phyloP scores from a whole-genome alignment of 192 early-diverging fungal genomes.

The Allomyces macrogynus region DNA sequence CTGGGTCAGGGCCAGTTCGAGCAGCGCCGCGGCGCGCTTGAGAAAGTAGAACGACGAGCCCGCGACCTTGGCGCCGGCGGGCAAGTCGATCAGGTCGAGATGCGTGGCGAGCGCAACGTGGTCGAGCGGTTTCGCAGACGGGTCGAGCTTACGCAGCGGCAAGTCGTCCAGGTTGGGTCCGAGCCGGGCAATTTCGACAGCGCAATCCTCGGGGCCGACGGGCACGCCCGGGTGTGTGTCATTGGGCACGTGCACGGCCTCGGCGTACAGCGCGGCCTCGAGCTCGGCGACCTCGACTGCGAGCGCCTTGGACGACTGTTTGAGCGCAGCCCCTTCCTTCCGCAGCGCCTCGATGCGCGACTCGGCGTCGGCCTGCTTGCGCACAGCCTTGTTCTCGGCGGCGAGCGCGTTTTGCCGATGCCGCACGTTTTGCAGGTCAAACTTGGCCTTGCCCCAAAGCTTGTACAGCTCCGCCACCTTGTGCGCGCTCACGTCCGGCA shows the following conservation, averaged over 20 bases:
- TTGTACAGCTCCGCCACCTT: neutral
- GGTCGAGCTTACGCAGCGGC: neutral
- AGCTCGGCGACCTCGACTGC: neutral
- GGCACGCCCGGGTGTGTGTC: neutral
- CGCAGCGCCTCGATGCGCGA: neutral
- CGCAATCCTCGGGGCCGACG: neutral
- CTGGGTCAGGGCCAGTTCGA: slow-evolving; percentile 73
- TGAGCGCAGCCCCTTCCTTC: neutral
- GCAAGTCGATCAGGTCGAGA: slow-evolving; percentile 59
- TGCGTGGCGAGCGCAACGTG: slow-evolving; percentile 47
- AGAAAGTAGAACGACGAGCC: slow-evolving; percentile 75
- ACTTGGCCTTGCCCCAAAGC: neutral
- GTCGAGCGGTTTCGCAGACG: slow-evolving; percentile 9
- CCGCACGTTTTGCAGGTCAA: neutral
- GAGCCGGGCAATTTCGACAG: neutral
- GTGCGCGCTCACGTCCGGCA: neutral
- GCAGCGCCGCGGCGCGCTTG: slow-evolving; percentile 60
- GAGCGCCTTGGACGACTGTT: neutral
- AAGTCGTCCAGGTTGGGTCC: neutral
- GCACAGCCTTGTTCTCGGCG: neutral
- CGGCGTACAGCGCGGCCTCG: neutral
- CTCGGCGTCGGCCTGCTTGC: neutral
- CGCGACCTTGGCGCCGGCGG: slow-evolving; percentile 53
- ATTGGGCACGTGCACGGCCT: neutral
- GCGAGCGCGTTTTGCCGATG: neutral